Conservation (phyloP, 768 basidiomycete genomes). For the Austroboletus eburneus region DNA sequence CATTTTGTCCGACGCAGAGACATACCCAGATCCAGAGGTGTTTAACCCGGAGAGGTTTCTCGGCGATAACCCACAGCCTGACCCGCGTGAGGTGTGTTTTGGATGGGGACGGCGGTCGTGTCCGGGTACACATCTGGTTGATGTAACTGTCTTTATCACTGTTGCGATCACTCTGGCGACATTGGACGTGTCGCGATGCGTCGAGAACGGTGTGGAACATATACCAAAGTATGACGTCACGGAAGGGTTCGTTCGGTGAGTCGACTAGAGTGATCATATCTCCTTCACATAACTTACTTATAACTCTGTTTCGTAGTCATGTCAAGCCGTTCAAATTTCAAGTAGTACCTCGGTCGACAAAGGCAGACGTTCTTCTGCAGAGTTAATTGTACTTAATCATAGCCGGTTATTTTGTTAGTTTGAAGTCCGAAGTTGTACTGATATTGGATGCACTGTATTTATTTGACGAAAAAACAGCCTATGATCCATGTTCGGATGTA, state of each 20-base stretch:
- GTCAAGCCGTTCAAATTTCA: conserved; percentile 10
- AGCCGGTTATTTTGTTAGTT: no score
- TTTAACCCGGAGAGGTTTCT: conserved; percentile 14
- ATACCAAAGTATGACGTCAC: background rate
- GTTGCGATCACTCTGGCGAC: conserved; percentile 6
- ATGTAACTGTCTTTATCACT: conserved; percentile 7
- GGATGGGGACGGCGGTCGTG: conserved; percentile 11
- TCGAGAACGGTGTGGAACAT: background rate
- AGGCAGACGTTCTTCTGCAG: conserved; percentile 1
- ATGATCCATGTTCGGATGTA: no score
- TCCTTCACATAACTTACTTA: background rate
- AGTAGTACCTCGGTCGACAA: conserved; percentile 1
- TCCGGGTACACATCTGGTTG: conserved; percentile 4
- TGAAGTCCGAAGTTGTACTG: no score
- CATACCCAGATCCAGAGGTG: conserved; percentile 6
- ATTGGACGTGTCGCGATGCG: conserved; percentile 3
- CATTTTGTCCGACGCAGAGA: conserved; percentile 7
- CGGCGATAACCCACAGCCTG: background rate
- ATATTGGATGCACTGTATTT: no score
- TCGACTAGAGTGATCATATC: background rate
- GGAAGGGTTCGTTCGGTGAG: background rate
- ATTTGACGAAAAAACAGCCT: no score
- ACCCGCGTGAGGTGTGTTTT: conserved; percentile 10
- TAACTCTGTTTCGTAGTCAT: background rate
- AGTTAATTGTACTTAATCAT: no score